A percentile compares a stretch with the other conserved stretches of the same genome.
Evolutionary conservation across 139 green algal species (phyloP).

Genomic region (Diplosphaera chodatii): DNA sequence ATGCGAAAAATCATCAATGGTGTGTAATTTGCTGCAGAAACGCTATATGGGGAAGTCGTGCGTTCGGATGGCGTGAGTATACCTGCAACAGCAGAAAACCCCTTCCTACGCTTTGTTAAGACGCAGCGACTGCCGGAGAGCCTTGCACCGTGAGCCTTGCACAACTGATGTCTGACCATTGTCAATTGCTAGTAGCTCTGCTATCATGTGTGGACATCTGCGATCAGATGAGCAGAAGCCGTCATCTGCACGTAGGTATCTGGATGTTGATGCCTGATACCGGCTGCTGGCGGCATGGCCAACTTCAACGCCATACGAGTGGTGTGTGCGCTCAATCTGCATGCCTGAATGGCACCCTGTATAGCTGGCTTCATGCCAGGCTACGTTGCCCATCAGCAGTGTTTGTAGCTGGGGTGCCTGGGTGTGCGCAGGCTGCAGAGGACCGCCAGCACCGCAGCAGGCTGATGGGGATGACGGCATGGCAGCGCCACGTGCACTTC

Average conservation of each 20-base stretch:
- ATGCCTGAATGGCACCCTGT: background rate
- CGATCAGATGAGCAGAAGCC: too few species aligned
- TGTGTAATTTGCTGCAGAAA: background rate
- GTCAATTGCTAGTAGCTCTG: too few species aligned
- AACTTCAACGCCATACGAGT: background rate
- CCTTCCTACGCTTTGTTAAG: background rate
- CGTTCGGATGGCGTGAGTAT: background rate
- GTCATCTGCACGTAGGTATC: background rate
- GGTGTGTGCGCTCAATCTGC: background rate
- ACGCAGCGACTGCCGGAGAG: background rate
- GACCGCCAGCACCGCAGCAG: background rate
- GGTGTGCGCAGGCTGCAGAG: background rate
- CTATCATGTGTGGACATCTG: too few species aligned
- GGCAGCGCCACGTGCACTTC: background rate
- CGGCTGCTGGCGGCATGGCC: background rate
- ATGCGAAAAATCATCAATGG: too few species aligned
- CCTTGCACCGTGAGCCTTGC: background rate
- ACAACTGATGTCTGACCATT: too few species aligned
- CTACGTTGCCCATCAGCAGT: too few species aligned
- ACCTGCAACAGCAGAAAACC: background rate
- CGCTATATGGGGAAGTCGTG: background rate
- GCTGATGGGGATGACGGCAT: background rate
- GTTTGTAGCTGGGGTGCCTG: too few species aligned
- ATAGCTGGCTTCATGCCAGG: too few species aligned
- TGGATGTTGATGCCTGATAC: background rate